Evolutionary conservation across 306 rosid species (phyloP).

Genomic region (Begonia peltatifolia): DNA sequence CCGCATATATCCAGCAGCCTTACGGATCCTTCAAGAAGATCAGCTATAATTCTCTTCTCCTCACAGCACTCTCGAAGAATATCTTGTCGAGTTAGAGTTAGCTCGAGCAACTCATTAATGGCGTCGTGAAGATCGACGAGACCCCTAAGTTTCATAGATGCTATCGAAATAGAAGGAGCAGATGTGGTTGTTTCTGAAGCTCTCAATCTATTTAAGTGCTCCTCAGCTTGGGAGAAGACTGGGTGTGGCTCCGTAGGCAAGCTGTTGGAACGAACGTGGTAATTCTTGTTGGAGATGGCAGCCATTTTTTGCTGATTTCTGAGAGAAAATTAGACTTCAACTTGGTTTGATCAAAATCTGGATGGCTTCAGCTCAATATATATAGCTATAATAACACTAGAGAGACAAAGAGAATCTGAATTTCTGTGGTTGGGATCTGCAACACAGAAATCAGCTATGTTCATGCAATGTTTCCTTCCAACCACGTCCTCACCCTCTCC

Average conservation of each 20-base stretch:
- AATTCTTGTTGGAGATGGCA: conserved; percentile 11
- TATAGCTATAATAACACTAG: not conserved
- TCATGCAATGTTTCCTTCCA: conserved; percentile 21
- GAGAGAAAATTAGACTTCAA: not conserved
- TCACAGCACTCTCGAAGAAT: conserved; percentile 5
- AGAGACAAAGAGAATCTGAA: conserved; percentile 31
- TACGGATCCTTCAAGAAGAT: conserved; percentile 12
- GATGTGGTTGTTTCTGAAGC: conserved; percentile 5
- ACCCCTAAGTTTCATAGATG: conserved; percentile 12
- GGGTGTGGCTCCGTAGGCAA: conserved; percentile 25
- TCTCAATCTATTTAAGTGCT: conserved; percentile 9
- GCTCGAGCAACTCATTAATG: conserved; percentile 17
- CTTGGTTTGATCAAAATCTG: not conserved
- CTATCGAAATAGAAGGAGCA: conserved; percentile 8
- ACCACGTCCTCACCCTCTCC: conserved; percentile 4
- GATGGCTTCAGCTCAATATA: not conserved
- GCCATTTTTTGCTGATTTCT: conserved; percentile 9
- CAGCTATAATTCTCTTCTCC: conserved; percentile 2
- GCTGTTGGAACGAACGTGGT: conserved; percentile 19
- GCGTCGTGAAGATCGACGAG: conserved; percentile 14
- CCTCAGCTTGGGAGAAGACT: conserved; percentile 6
- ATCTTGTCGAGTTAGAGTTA: conserved; percentile 12
- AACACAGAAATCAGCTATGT: conserved; percentile 16
- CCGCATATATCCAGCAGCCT: conserved; percentile 13
- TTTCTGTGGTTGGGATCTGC: too few species aligned